Evolutionary conservation across 768 basidiomycete species (phyloP).

Genomic region (Lentinus brumalis): DNA sequence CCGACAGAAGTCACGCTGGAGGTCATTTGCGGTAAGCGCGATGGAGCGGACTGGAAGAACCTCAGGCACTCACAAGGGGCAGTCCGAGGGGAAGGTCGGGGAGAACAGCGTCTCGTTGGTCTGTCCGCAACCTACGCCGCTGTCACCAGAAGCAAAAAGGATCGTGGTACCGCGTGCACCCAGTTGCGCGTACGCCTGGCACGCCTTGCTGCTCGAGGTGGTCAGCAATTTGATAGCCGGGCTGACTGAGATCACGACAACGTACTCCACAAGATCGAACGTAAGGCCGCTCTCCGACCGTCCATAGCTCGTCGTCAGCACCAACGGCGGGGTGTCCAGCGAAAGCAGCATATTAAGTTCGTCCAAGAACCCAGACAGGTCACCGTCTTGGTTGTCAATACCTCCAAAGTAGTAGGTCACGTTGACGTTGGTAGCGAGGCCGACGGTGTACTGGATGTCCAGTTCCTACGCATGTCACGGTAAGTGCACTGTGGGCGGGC

Average conservation of each 20-base stretch:
- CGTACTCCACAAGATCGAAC: conserved; percentile 11
- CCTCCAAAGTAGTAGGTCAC: conserved; percentile 36
- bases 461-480: conserved; percentile 28
- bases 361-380: conserved; percentile 34
- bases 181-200: conserved; percentile 36
- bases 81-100: conserved; percentile 38
- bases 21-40: neutral
- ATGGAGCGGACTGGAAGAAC: neutral
- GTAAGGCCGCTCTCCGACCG: conserved; percentile 54
- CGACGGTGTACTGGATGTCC: conserved; percentile 39
- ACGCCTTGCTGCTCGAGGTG: conserved; percentile 37
- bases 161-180: conserved; percentile 37
- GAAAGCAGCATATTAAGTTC: conserved; percentile 29
- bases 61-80: conserved; percentile 32
- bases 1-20: conserved; percentile 38
- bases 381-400: conserved; percentile 28
- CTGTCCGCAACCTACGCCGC: conserved; percentile 33
- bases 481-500: neutral
- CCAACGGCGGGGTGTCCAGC: conserved; percentile 29
- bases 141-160: conserved; percentile 41
- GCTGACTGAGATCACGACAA: conserved; percentile 50
- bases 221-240: conserved; percentile 42
- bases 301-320: conserved; percentile 40
- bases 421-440: conserved; percentile 34
- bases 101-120: conserved; percentile 28